Conservation (phyloP, 257 asterid genomes). For the Echites panduratus region DNA sequence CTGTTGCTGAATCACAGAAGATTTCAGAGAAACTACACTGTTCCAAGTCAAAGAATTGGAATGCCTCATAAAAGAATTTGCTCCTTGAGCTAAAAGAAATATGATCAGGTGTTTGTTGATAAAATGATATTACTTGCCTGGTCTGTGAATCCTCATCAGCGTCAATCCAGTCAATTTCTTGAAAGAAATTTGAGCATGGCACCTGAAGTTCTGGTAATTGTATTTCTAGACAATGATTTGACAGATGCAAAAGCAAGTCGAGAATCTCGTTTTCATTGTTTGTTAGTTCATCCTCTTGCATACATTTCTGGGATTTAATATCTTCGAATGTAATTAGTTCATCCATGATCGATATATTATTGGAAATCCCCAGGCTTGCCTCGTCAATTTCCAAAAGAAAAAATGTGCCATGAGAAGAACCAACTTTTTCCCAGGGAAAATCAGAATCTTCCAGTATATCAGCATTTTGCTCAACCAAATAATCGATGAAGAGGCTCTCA, state of each 20-base stretch:
- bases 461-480: conserved; percentile 35
- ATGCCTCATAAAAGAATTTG: conserved; percentile 45
- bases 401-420: conserved; percentile 29
- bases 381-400: conserved; percentile 64
- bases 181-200: conserved; percentile 22
- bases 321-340: conserved; percentile 38
- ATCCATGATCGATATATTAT: conserved; percentile 27
- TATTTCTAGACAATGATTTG: conserved; percentile 30
- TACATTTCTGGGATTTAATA: conserved; percentile 40
- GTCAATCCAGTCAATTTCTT: conserved; percentile 36
- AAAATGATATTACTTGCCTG: conserved; percentile 19
- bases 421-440: conserved; percentile 31
- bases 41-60: conserved; percentile 46
- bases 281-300: conserved; percentile 37
- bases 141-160: conserved; percentile 37
- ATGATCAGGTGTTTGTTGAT: conserved; percentile 26
- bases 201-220: conserved; percentile 31
- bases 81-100: conserved; percentile 26
- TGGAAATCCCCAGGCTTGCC: conserved; percentile 41
- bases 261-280: conserved; percentile 39
- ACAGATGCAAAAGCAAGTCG: conserved; percentile 47
- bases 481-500: conserved; percentile 38
- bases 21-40: conserved; percentile 38
- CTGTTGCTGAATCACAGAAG: conserved; percentile 37
- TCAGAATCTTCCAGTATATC: conserved; percentile 49